Percentiles rank a stretch among this genome's conserved stretches.
phyloP scores from a whole-genome alignment of 2,329 filamentous ascomycete genomes.

The Biscogniauxia marginata region DNA sequence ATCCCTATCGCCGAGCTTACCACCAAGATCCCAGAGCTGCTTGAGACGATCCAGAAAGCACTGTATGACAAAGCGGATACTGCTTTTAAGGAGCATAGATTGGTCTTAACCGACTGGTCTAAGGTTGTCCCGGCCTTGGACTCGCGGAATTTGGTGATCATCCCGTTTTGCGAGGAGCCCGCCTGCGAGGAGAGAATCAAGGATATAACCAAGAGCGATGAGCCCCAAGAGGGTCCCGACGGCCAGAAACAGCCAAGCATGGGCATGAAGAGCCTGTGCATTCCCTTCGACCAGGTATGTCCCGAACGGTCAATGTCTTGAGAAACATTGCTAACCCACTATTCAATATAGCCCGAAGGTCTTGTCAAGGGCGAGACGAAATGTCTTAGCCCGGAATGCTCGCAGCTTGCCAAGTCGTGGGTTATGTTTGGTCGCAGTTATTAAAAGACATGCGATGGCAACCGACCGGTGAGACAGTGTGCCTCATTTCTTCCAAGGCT shows the following conservation, averaged over 20 bases:
- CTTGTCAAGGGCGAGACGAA: constrained; percentile 79
- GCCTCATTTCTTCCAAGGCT: not conserved
- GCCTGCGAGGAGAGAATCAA: constrained; percentile 95
- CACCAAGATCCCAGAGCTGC: constrained; percentile 72
- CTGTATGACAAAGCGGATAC: constrained; percentile 75
- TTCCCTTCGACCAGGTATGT: constrained; percentile 67
- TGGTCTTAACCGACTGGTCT: constrained; percentile 82
- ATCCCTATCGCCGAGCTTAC: constrained; percentile 73
- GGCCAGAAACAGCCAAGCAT: constrained; percentile 56
- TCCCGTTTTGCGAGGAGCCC: constrained; percentile 79
- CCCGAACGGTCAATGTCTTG: not conserved
- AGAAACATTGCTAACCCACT: not conserved
- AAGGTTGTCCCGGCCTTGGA: constrained; percentile 90
- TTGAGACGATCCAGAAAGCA: constrained; percentile 87
- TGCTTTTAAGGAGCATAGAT: constrained; percentile 76
- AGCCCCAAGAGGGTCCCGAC: constrained; percentile 53
- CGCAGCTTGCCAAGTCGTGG: constrained; percentile 74
- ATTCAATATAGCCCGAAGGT: constrained; percentile 66
- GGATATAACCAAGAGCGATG: constrained; percentile 79
- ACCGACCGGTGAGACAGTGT: no score
- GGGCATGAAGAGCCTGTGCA: constrained; percentile 72
- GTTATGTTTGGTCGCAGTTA: constrained; percentile 86
- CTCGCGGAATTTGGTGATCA: constrained; percentile 86
- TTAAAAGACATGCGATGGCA: no score
- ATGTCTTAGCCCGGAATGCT: constrained; percentile 88